Percentiles rank a stretch among this genome's conserved stretches.
phyloP scores from a whole-genome alignment of 1,139 yeast species.

The Suhomyces atakaporum region DNA sequence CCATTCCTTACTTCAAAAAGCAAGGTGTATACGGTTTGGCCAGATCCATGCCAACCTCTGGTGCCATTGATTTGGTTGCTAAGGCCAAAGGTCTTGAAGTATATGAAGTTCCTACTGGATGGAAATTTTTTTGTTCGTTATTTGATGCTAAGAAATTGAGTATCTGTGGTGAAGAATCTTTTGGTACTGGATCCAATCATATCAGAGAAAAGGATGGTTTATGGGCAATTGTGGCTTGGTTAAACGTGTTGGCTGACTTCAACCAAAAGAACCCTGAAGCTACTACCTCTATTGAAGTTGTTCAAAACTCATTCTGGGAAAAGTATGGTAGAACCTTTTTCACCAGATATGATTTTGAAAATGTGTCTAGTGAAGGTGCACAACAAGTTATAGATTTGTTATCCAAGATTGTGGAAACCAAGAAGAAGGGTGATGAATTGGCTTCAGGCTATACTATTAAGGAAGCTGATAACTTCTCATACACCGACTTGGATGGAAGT shows the following conservation, averaged over 20 bases:
- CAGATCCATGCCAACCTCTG: slow-evolving; percentile 97
- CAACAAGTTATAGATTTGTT: slow-evolving; percentile 63
- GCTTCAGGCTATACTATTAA: slow-evolving; percentile 53
- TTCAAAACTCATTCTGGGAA: slow-evolving; percentile 85
- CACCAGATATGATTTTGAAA: slow-evolving; percentile 93
- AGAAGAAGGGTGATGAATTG: slow-evolving; percentile 45
- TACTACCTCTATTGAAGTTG: slow-evolving; percentile 66
- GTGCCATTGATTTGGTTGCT: slow-evolving; percentile 92
- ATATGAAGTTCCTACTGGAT: slow-evolving; percentile 98
- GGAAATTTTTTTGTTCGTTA: slow-evolving; percentile 96
- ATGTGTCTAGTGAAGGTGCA: slow-evolving; percentile 78
- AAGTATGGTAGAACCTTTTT: slow-evolving; percentile 97
- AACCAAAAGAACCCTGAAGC: slow-evolving; percentile 60
- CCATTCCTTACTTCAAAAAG: slow-evolving; percentile 86
- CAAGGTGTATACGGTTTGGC: slow-evolving; percentile 92
- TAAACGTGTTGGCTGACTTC: slow-evolving; percentile 86
- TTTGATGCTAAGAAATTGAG: slow-evolving; percentile 92
- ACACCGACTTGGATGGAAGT: slow-evolving; percentile 93
- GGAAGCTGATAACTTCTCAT: slow-evolving; percentile 86
- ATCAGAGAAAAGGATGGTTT: slow-evolving; percentile 97
- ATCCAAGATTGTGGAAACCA: slow-evolving; percentile 34
- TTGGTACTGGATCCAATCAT: slow-evolving; percentile 97
- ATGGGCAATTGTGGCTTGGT: slow-evolving; percentile 98
- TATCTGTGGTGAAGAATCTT: slow-evolving; percentile 97
- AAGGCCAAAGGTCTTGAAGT: slow-evolving; percentile 68